These are phyloP conservation scores for Salicornia ramosissima DNA, from an alignment of 148 eudicot species.

Conservation along the genomic window DNA sequence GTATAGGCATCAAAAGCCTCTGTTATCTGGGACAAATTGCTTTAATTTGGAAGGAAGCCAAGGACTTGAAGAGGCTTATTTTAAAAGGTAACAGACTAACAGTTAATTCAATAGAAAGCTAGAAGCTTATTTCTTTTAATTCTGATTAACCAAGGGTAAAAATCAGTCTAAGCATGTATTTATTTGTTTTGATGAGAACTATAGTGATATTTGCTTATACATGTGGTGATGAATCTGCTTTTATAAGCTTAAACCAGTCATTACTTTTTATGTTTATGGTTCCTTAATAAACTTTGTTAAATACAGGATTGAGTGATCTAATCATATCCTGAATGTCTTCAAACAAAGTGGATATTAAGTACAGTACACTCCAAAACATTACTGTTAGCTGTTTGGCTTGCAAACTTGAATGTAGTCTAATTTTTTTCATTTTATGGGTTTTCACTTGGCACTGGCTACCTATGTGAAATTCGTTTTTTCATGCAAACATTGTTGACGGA, in stretches of 20 bases:
- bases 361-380: no score
- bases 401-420: no score
- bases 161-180: neutral
- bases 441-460: neutral
- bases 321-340: no score
- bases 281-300: no score
- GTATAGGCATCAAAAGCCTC: neutral
- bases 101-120: neutral
- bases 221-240: neutral
- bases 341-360: no score
- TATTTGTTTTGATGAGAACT: neutral
- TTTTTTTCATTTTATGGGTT: no score
- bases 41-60: neutral
- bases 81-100: slow-evolving; percentile 14
- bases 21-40: neutral
- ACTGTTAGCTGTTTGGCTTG: no score
- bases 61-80: slow-evolving; percentile 8
- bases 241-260: neutral
- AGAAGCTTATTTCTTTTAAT: neutral
- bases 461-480: neutral
- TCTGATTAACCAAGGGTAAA: neutral
- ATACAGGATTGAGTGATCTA: no score
- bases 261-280: neutral
- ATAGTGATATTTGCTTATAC: neutral
- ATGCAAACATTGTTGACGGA: neutral